Evolutionary conservation across 1,139 yeast genomes (phyloP), one percentile per base, ranked within the genome.

Genomic region (Suhomyces bribrorum): DNA sequence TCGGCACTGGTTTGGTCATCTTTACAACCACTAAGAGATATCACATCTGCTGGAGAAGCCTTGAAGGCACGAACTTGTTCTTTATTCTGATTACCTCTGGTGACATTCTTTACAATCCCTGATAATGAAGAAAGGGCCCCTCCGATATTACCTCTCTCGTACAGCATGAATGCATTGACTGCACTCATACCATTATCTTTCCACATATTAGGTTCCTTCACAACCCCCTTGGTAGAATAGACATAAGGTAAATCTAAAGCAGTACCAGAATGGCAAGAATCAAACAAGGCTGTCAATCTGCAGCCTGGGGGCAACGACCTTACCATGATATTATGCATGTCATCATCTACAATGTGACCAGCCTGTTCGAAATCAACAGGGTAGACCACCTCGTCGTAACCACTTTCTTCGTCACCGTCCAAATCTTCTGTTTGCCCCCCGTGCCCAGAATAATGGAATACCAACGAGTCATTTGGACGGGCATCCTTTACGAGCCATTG

Each of bases 241-340:
- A 83, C 80, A 56, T 82, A 90, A 2, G 97, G 97, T 48, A 90
- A 68, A 61, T 90, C 97, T 54, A 90, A 66, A 1, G 82, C 95
- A 4, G 96, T 83, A 20, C 97, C 97, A 2, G 96, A 86, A 59
- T 90, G 97, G 59, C 97, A 90, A 14, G 95, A 84, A 64, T 90
- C 97, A 56, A 82, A 89, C 49, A 90, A 68, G 0, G 95, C 95
- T 2, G 97, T 90, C 47, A 90, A 73, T 48, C 95, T 75, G 41
- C 89, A 87, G 31, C 97, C 97, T 1, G 83, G 78, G 20, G 83
- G 87, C 49, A 90, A 73, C 0, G 88, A 79, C 46, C 71, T 73
- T 17, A 90, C 96, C 81, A 90, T 71, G 37, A 85, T 77, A 37
- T 76, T 86, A 59, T 90, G 96, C 77, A 90, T 77, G 25, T 79